Evolutionary conservation across 345 rosid species (phyloP), one percentile per base, ranked within the genome.

Genomic region (Corchorus capsularis): DNA sequence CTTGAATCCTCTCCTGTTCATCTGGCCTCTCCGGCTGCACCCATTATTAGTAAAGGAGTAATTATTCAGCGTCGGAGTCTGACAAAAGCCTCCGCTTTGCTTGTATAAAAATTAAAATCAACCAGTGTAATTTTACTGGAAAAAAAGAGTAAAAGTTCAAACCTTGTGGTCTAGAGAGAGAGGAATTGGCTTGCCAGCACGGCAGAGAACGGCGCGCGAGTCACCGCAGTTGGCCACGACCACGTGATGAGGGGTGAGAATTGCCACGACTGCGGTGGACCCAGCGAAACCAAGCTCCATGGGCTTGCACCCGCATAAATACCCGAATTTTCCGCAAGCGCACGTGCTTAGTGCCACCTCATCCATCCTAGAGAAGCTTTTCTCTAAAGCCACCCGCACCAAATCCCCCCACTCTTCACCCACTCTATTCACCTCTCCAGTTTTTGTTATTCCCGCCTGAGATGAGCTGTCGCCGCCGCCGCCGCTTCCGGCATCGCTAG

Each of bases 191-290:
- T 64, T 53, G 46, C 90, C 92, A 52, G 47, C 79, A 3, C 92
- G 88, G 74, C 88, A 85, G 53, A 90, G 70, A 60, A 88, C 88
- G 4, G 88, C 94, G 47, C 90, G 85, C 6, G 90, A 90, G 59
- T 82, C 86, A 14, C 94, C 94, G 22, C 86, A 84, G 14, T 85
- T 88, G 2, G 94, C 89, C 6, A 88, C 88, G 17, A 87, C 43
- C 1, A 88, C 77, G 46, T 79, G 84, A 0, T 77, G 75, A 19
- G 80, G 79, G 2, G 88, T 69, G 5, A 90, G 37, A 66, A 88
- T 70, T 1, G 86, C 84, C 6, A 83, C 80, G 27, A 86, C 79
- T 8, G 93, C 91, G 0, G 91, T 81, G 8, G 89, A 86, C 15
- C 89, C 85, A 6, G 49, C 39, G 9, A 81, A 64, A n/a, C 52